phyloP scores from a whole-genome alignment of 768 basidiomycete species.

The Collybia sp. region DNA sequence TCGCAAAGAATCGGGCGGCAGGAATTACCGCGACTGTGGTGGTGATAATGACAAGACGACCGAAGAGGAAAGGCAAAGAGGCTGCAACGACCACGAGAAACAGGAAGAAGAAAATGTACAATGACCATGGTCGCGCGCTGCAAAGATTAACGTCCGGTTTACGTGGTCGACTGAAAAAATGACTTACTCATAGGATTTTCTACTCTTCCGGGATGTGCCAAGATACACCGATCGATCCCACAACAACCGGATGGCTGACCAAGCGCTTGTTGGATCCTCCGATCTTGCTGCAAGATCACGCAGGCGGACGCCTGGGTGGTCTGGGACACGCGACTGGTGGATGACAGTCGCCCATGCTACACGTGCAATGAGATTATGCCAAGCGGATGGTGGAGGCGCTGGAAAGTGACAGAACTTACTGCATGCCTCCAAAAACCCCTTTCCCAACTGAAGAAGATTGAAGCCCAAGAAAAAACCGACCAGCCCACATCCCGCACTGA shows the following conservation, averaged over 20 bases:
- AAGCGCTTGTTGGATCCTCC: constrained; percentile 21
- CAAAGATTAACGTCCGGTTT: background rate
- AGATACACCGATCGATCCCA: constrained; percentile 28
- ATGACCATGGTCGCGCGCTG: constrained; percentile 33
- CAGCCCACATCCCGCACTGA: constrained; percentile 26
- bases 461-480: constrained; percentile 26
- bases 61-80: constrained; percentile 28
- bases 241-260: constrained; percentile 25
- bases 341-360: constrained; percentile 41
- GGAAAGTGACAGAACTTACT: constrained; percentile 19
- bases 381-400: background rate
- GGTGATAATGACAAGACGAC: constrained; percentile 29
- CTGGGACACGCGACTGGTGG: constrained; percentile 28
- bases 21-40: constrained; percentile 21
- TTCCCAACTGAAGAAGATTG: constrained; percentile 24
- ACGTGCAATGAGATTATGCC: background rate
- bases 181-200: constrained; percentile 32
- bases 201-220: constrained; percentile 22
- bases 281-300: constrained; percentile 30
- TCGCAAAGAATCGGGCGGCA: background rate
- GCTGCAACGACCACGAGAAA: constrained; percentile 20
- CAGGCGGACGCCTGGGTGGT: constrained; percentile 27
- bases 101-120: constrained; percentile 31
- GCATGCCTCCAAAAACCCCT: constrained; percentile 29
- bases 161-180: background rate